phyloP scores from a whole-genome alignment of 805 yeast genomes.

The Metschnikowia aberdeeniae region DNA sequence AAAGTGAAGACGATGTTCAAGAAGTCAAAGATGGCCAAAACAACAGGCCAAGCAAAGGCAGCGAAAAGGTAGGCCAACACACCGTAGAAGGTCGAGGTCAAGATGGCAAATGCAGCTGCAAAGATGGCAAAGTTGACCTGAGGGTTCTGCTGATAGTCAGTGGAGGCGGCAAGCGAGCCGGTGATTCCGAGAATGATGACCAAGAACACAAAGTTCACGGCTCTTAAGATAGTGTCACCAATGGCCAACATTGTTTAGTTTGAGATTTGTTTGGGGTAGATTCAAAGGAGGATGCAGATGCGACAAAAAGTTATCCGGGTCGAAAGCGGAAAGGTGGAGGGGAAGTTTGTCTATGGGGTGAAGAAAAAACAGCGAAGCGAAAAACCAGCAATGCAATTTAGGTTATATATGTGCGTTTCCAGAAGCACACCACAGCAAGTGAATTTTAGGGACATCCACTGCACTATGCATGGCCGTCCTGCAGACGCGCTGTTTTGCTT shows the following conservation, averaged over 20 bases:
- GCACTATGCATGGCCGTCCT: conserved; percentile 11
- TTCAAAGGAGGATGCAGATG: neutral
- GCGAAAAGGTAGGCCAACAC: conserved; percentile 69
- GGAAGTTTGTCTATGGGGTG: neutral
- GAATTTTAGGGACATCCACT: conserved; percentile 5
- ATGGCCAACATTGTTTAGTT: conserved; percentile 51
- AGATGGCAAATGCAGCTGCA: conserved; percentile 80
- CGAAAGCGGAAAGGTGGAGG: neutral
- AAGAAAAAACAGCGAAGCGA: conserved; percentile 3
- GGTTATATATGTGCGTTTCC: conserved; percentile 6
- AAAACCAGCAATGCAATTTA: neutral
- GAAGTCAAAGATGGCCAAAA: conserved; percentile 74
- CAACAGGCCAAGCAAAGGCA: conserved; percentile 82
- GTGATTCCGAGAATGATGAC: conserved; percentile 81
- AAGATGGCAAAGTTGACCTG: conserved; percentile 89
- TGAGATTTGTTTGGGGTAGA: conserved; percentile 1
- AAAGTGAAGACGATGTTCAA: conserved; percentile 88
- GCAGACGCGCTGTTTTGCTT: conserved; percentile 18
- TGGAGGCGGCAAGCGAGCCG: conserved; percentile 78
- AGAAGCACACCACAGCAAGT: conserved; percentile 13
- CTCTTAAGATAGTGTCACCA: conserved; percentile 74
- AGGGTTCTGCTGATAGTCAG: conserved; percentile 49
- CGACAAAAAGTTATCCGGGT: neutral
- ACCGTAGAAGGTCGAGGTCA: conserved; percentile 79
- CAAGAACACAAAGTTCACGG: conserved; percentile 67